Evolutionary conservation across 495 filamentous ascomycete genomes (phyloP).

Genomic region (Jackrogersella multiformis): DNA sequence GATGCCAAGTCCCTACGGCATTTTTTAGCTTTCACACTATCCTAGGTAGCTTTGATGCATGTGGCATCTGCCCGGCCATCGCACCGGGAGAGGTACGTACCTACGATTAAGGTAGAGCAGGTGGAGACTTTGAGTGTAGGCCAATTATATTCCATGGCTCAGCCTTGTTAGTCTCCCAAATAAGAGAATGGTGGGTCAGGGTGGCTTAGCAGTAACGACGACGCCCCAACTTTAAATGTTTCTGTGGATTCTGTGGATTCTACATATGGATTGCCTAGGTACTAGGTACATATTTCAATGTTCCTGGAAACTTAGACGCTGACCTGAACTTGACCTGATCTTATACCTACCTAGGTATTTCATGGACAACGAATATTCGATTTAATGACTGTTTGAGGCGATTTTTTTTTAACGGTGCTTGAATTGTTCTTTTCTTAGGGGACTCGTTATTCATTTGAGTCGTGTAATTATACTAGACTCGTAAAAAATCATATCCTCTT

Average conservation of each 20-base stretch:
- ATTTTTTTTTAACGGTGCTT: slow-evolving; percentile 4
- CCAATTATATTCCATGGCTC: slow-evolving; percentile 5
- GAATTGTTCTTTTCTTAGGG: background rate
- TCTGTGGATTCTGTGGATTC: no score
- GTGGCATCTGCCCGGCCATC: slow-evolving; percentile 22
- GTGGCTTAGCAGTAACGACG: slow-evolving; percentile 31
- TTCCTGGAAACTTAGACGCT: slow-evolving; percentile 1
- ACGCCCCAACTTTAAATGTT: slow-evolving; percentile 15
- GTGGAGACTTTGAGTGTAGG: background rate
- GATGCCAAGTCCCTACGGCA: slow-evolving; percentile 35
- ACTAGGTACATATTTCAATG: no score
- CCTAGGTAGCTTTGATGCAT: slow-evolving; percentile 15
- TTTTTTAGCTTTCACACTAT: slow-evolving; percentile 15
- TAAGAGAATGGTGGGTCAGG: slow-evolving; percentile 1
- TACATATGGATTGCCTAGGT: no score
- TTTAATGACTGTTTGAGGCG: slow-evolving; percentile 15
- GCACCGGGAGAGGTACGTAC: slow-evolving; percentile 36
- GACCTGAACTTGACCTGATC: slow-evolving; percentile 10
- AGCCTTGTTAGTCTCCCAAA: background rate
- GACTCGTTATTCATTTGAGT: slow-evolving; percentile 3
- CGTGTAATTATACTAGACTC: slow-evolving; percentile 1
- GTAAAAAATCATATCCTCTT: background rate
- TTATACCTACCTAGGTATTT: slow-evolving; percentile 2
- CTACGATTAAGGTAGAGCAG: background rate
- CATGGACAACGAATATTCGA: slow-evolving; percentile 2